Conservation (phyloP, 352 stramenopile species). For the Pythium aphanidermatum region DNA sequence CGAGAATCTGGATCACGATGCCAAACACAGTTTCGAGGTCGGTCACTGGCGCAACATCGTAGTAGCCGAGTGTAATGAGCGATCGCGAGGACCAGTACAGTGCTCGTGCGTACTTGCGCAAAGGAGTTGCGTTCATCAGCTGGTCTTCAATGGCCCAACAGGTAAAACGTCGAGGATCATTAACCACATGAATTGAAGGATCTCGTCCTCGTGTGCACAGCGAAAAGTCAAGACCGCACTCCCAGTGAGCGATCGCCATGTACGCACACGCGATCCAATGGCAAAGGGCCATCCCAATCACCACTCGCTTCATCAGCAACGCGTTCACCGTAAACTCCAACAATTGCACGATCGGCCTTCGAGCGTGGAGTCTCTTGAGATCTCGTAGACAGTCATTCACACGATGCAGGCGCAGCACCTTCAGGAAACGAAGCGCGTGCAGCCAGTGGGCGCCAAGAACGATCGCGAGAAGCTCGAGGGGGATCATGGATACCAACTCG, state of each 20-base stretch:
- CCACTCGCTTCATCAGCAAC: conserved; percentile 41
- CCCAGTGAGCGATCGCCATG: conserved; percentile 54
- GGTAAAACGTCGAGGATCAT: conserved; percentile 20
- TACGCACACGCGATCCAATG: conserved; percentile 64
- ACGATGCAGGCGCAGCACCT: conserved; percentile 53
- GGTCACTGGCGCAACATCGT: conserved; percentile 47
- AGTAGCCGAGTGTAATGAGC: conserved; percentile 52
- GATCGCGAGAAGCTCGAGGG: conserved; percentile 41
- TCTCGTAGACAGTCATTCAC: conserved; percentile 35
- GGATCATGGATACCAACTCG: conserved; percentile 41
- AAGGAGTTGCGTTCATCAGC: conserved; percentile 33
- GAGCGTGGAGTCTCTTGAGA: conserved; percentile 40
- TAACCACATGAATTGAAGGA: not conserved
- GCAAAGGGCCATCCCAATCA: conserved; percentile 34
- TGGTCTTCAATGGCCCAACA: conserved; percentile 71
- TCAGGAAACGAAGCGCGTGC: conserved; percentile 45
- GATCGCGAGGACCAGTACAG: conserved; percentile 57
- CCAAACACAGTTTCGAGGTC: conserved; percentile 49
- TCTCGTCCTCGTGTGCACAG: conserved; percentile 30
- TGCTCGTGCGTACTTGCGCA: conserved; percentile 46
- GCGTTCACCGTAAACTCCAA: conserved; percentile 55
- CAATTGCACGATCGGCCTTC: conserved; percentile 32
- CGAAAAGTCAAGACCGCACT: conserved; percentile 58
- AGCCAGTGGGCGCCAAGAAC: conserved; percentile 40
- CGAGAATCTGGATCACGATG: conserved; percentile 51